These are phyloP conservation scores for Agroathelia rolfsii DNA, from an alignment of 1,284 basidiomycete species.

Conservation along the genomic window DNA sequence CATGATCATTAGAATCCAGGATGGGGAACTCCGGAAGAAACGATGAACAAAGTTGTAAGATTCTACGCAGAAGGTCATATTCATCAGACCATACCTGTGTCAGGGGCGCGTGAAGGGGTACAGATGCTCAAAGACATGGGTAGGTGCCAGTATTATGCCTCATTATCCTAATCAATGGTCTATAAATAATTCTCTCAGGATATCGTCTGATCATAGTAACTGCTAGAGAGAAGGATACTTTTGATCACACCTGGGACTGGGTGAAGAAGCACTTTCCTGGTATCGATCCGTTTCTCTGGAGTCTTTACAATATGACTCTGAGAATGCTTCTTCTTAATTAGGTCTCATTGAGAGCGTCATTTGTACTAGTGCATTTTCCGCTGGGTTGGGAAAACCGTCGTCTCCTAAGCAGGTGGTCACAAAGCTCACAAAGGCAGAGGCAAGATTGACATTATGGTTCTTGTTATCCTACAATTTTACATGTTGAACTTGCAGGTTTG, in stretches of 20 bases:
- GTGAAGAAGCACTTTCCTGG: slow-evolving; percentile 57
- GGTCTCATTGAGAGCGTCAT: slow-evolving; percentile 58
- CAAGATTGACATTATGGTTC: slow-evolving; percentile 16
- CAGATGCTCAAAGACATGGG: slow-evolving; percentile 50
- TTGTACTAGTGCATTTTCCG: no score
- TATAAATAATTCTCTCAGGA: no score
- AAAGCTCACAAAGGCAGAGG: slow-evolving; percentile 62
- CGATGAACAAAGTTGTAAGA: slow-evolving; percentile 48
- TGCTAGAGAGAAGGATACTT: slow-evolving; percentile 49
- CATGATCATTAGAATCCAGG: slow-evolving; percentile 39
- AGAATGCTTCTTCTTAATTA: no score
- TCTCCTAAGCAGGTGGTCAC: slow-evolving; percentile 36
- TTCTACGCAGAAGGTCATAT: slow-evolving; percentile 50
- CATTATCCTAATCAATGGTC: no score
- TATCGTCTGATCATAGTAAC: slow-evolving; percentile 69
- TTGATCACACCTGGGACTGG: slow-evolving; percentile 60
- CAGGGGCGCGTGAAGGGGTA: slow-evolving; percentile 56
- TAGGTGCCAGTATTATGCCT: no score
- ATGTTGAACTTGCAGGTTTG: slow-evolving; percentile 39
- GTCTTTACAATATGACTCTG: no score
- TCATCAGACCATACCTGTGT: slow-evolving; percentile 42
- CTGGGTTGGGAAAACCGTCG: slow-evolving; percentile 48
- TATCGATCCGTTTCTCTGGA: slow-evolving; percentile 12
- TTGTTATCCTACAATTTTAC: not conserved
- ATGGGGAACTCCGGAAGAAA: slow-evolving; percentile 62